Evolutionary conservation across 768 basidiomycete species (phyloP), one percentile per base, ranked within the genome.

Genomic region (Pleurotus giganteus): DNA sequence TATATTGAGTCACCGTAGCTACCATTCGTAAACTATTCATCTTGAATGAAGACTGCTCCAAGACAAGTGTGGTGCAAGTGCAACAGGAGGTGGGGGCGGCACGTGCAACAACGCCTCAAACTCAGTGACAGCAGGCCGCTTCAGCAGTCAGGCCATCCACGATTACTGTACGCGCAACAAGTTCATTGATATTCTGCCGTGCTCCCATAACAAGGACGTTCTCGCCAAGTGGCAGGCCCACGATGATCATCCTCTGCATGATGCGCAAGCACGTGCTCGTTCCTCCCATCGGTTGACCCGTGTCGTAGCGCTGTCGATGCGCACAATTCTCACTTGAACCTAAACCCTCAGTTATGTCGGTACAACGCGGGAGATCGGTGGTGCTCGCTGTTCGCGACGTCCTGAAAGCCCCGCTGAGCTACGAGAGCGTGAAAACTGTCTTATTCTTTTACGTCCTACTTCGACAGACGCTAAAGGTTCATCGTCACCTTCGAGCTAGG

Each of bases 401-500:
- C 32, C 49, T 51, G 32, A 51, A 51, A 32, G 43, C 59, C 9
- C 55, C 49, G 37, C 7, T 50, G 11, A 49, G 58, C 42, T 77
- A 66, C 55, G 81, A 86, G 53, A 73, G 72, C 45, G 72, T 79
- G 43, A 87, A 87, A 65, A 78, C 80, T 3, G 54, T 74, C 5
- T 62, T 89, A 1, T 81, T 88, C 58, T 72, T 80, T 54, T 88
- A 88, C 67, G 67, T 88, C 54, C 41, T 87, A 31, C 60, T 80
- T 5, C 74, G 69, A 7, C 81, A 84, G 47, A 61, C 70, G 7
- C 60, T 86, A 53, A 84, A 83, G 64, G 69, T 73, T 4, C 74
- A 82, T 43, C 78, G 86, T 13, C 87, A 89, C 67, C 62, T 89
- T 15, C 75, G 81, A 4, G 88, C 86, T 0, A 75, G 86, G 32